phyloP scores from a whole-genome alignment of 2,329 filamentous ascomycete species.

The Apiospora marii region DNA sequence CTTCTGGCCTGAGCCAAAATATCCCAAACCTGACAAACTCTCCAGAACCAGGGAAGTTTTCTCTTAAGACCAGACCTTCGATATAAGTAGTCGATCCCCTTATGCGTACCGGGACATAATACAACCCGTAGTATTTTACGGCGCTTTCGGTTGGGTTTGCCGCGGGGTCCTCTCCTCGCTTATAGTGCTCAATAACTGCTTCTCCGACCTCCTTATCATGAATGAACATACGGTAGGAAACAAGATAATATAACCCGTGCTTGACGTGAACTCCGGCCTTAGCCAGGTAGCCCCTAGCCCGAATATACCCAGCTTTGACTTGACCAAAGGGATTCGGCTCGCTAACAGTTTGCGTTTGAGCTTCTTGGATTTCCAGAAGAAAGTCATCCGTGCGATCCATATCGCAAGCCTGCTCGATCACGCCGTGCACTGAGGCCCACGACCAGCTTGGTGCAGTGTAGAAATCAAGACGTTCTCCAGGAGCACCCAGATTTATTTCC shows the following conservation, averaged over 20 bases:
- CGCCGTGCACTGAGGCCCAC: neutral
- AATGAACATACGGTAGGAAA: neutral
- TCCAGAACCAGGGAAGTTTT: neutral
- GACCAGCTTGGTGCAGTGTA: neutral
- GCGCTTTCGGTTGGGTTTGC: too few species aligned
- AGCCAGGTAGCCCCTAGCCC: neutral
- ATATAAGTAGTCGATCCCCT: neutral
- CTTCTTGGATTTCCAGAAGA: neutral
- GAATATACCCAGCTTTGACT: neutral
- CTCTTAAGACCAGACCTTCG: neutral
- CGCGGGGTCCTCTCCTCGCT: neutral
- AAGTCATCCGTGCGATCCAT: neutral
- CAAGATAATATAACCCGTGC: too few species aligned
- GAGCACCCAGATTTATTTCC: rapidly evolving
- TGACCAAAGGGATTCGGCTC: neutral
- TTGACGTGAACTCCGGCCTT: neutral
- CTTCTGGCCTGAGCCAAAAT: neutral
- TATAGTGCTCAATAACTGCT: neutral
- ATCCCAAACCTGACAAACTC: neutral
- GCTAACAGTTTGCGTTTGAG: neutral
- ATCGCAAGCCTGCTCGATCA: neutral
- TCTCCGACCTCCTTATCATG: neutral
- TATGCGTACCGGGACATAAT: neutral
- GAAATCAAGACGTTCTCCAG: too few species aligned
- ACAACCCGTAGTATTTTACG: neutral